A percentile compares a stretch with the other conserved stretches of the same genome.
These are phyloP conservation scores for Scytalidium sp. DNA, from an alignment of 2,329 filamentous ascomycete genomes.

Conservation along the genomic window DNA sequence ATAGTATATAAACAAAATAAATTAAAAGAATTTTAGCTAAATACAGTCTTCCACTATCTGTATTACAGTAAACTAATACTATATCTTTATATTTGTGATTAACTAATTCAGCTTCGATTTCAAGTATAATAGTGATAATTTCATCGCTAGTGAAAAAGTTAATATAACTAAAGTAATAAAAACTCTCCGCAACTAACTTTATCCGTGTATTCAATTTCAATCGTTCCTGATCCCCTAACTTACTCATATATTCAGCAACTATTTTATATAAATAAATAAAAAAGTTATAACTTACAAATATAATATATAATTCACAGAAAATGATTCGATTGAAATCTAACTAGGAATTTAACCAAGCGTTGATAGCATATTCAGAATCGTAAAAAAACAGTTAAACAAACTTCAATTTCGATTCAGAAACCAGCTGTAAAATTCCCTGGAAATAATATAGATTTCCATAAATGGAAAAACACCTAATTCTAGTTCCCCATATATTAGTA, in stretches of 20 bases:
- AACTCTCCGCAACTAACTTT: background rate
- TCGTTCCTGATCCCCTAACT: background rate
- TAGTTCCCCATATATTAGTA: background rate
- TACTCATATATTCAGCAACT: background rate
- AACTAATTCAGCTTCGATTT: background rate
- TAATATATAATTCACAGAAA: background rate
- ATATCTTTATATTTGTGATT: background rate
- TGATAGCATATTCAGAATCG: background rate
- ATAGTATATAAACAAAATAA: background rate
- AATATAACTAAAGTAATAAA: background rate
- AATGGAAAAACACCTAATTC: slow-evolving; percentile 1
- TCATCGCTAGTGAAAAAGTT: background rate
- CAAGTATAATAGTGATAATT: background rate
- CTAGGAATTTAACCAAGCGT: background rate
- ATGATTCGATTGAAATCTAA: background rate
- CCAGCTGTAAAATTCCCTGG: background rate
- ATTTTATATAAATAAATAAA: slow-evolving; percentile 2
- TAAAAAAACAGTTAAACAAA: slow-evolving; percentile 5
- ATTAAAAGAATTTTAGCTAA: background rate
- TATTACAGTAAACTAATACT: background rate
- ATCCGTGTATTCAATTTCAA: background rate
- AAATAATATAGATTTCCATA: background rate
- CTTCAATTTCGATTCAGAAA: background rate
- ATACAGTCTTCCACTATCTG: background rate
- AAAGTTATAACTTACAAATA: slow-evolving; percentile 1